Evolutionary conservation across 2,329 filamentous ascomycete genomes (phyloP), one percentile per base, ranked within the genome.

Genomic region (Fusarium sp.): DNA sequence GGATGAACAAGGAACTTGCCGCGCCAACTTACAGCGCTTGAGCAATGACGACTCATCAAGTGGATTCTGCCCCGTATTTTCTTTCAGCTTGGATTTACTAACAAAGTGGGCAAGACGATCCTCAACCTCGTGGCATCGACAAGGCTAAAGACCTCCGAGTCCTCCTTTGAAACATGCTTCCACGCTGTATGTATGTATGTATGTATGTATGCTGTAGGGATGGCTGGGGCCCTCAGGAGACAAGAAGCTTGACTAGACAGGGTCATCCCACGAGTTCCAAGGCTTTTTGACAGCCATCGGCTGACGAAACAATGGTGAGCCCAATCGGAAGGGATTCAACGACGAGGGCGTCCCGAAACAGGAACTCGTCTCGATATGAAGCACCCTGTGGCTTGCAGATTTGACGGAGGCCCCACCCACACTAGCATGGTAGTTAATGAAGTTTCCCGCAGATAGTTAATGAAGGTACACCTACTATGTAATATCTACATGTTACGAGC

Each of bases 311-410:
- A 51, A 24, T 45, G 17, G 38, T 18, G 42, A 34, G 30, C 20
- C 76, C 76, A 78, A 78, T 78, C 60, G 60, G 14, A 54, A 17
- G 48, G 44, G 39, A 34, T 36, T 66, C 54, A 63, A 68, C 55
- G 52, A 63, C 68, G 62, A 54, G 59, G 66, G 52, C 55, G 58
- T 70, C 76, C 75, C 62, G 67, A 78, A 76, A 70, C 56, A 78
- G 76, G 58, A 77, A 78, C 36, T 77, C 76, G 76, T 78, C 76
- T 78, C 72, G 52, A 62, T 42, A 47, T 61, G 60, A 55, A 56
- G 58, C 58, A 72, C 60, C 51, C 73, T 70, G 72, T 62, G 59
- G 72, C 75, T 75, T 77, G 66, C 73, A 68, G 71, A 56, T 76
- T 75, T 70, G 62, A 62, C 60, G 58, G 48, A 47, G 58, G 39